Evolutionary conservation across 202 grass and related monocot genomes (phyloP), one percentile per base, ranked within the genome.

Genomic region (Schoenoplectus tabernaemontani): DNA sequence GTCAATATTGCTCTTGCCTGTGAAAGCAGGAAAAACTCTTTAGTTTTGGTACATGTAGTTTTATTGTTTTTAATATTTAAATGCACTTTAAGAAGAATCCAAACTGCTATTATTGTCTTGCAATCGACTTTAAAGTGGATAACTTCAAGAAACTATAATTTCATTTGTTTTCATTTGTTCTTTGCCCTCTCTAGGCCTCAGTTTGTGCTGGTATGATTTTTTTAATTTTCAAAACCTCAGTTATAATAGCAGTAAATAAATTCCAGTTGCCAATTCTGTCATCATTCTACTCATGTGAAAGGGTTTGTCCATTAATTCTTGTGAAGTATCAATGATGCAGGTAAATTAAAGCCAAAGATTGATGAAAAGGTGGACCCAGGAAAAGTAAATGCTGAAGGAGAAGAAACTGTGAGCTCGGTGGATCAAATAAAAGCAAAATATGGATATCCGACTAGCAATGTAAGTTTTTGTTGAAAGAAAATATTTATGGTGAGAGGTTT

Each of bases 341-440:
- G 83, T 57, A 99, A 93, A 88, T 60, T 96, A 83, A 96, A 89
- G 72, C 83, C 88, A 43, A 96, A 71, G 82, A 88, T 82, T 77
- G 90, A 92, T 83, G 95, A 96, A 81, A 93, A 89, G 60, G 71
- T 82, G 44, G 87, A 81, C 71, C 66, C 44, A 16, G 84, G 63
- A 44, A 89, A 88, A 71, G 82, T 81, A 78, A 86, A 85, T 28
- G 60, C 42, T 30, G 88, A 92, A 92, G 86, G 87, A 19, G 89
- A 87, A 78, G 62, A 74, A 73, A 33, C 82, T 22, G 17, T 64
- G 33, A 91, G 81, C 76, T 83, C 89, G 51, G 85, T 99, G 12
- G 88, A 99, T 82, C 88, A 93, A 83, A 95, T 99, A 86, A 99
- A 96, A 81, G 90, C 89, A 76, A 96, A 99, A 79, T 99, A 99